Evolutionary conservation across 139 green algal genomes (phyloP).

Genomic region (Coccomyxa sp.): DNA sequence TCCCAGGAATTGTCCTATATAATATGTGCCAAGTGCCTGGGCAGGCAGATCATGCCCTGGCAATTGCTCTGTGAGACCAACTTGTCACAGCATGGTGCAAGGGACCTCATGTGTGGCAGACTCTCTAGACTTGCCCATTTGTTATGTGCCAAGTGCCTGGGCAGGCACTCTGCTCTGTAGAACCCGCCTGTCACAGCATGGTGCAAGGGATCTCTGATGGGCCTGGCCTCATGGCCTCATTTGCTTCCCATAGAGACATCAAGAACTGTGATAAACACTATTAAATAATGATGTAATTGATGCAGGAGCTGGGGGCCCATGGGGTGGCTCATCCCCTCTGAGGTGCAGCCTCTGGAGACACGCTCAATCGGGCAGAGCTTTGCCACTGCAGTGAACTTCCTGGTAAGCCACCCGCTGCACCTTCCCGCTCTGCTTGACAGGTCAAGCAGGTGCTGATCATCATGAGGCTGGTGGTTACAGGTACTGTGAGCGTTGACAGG

Average conservation of each 20-base stretch:
- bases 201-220: not conserved
- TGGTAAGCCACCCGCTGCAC: not conserved
- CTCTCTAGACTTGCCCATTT: not conserved
- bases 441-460: too few relatives aligned
- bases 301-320: slow-evolving; percentile 38
- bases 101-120: not conserved
- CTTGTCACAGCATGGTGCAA: not conserved
- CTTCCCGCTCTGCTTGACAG: not conserved
- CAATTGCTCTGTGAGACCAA: not conserved
- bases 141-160: not conserved
- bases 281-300: not conserved
- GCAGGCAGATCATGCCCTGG: too few relatives aligned
- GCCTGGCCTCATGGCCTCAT: too few relatives aligned
- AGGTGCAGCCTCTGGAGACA: slow-evolving; percentile 47
- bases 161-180: not conserved
- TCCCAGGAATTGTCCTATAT: not conserved
- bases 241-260: not conserved
- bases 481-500: too few relatives aligned
- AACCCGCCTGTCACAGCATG: too few relatives aligned
- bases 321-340: slow-evolving; percentile 57
- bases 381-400: not conserved
- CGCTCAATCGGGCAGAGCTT: slow-evolving; percentile 13
- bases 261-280: not conserved
- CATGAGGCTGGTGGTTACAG: too few relatives aligned
- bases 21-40: not conserved